These are phyloP conservation scores for Phytophthora nicotianae DNA, from an alignment of 352 stramenopile genomes.

Conservation along the genomic window DNA sequence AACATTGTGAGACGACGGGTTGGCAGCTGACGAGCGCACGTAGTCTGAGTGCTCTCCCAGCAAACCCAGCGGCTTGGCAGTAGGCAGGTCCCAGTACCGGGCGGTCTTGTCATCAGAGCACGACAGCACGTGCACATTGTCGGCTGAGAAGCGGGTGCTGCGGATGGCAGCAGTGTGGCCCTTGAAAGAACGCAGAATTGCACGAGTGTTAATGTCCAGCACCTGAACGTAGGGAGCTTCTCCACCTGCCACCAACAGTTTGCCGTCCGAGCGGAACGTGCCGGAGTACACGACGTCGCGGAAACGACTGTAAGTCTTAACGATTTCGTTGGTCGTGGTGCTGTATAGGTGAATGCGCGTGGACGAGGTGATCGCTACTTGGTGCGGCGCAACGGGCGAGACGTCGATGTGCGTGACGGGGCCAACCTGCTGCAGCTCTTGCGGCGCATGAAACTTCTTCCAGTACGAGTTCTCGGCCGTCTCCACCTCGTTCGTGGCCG, in stretches of 20 bases:
- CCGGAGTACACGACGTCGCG: constrained; percentile 87
- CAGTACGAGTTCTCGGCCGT: constrained; percentile 86
- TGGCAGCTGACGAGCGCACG: constrained; percentile 76
- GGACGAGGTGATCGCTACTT: constrained; percentile 88
- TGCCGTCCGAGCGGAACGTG: constrained; percentile 87
- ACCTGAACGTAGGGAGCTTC: constrained; percentile 82
- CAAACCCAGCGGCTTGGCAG: constrained; percentile 74
- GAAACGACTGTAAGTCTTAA: constrained; percentile 91
- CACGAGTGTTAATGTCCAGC: constrained; percentile 83
- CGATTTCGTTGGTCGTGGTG: constrained; percentile 81
- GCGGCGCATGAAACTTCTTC: constrained; percentile 87
- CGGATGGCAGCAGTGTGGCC: constrained; percentile 83
- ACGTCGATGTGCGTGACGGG: constrained; percentile 88
- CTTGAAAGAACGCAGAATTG: constrained; percentile 88
- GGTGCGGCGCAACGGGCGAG: constrained; percentile 72
- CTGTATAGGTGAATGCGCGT: constrained; percentile 89
- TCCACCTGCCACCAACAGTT: constrained; percentile 85
- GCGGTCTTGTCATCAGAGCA: constrained; percentile 92
- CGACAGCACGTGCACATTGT: constrained; percentile 89
- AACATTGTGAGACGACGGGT: constrained; percentile 75
- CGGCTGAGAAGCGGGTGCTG: constrained; percentile 77
- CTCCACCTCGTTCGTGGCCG: constrained; percentile 73
- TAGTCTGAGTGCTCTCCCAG: constrained; percentile 90
- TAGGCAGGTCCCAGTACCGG: constrained; percentile 89
- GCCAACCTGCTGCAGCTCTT: constrained; percentile 86